A percentile compares a stretch with the other conserved stretches of the same genome.
These are phyloP conservation scores for Trichoderma sp. DNA, from an alignment of 2,329 filamentous ascomycete genomes.

Conservation along the genomic window DNA sequence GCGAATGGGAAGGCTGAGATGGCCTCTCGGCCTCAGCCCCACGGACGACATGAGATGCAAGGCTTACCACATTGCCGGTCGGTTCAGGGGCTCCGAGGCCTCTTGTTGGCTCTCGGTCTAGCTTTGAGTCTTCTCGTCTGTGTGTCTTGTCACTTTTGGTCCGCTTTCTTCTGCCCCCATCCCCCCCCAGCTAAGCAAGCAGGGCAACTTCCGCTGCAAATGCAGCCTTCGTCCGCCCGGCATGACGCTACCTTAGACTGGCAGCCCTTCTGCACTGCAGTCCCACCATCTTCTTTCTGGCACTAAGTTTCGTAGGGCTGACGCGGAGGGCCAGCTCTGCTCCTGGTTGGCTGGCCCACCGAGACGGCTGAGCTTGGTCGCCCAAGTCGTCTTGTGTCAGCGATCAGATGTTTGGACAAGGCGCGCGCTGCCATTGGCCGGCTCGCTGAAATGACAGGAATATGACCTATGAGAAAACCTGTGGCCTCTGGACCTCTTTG, in stretches of 20 bases:
- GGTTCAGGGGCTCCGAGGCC: constrained; percentile 20
- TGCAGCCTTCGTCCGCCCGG: constrained; percentile 5
- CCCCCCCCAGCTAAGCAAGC: not conserved
- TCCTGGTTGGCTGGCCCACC: constrained; percentile 22
- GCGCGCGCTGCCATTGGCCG: constrained; percentile 16
- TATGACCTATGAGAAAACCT: constrained; percentile 7
- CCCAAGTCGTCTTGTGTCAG: constrained; percentile 14
- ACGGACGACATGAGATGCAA: constrained; percentile 18
- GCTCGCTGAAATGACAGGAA: constrained; percentile 14
- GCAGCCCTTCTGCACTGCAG: constrained; percentile 10
- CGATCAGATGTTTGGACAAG: constrained; percentile 11
- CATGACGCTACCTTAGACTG: constrained; percentile 3
- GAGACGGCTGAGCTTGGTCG: constrained; percentile 20
- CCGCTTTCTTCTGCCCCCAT: not conserved
- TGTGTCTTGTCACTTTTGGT: not conserved
- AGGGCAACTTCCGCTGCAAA: not conserved
- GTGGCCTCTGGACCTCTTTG: not conserved
- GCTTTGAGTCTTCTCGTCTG: not conserved
- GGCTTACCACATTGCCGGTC: constrained; percentile 16
- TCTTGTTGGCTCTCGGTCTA: not conserved
- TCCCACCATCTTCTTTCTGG: constrained; percentile 18
- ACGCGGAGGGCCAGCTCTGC: constrained; percentile 21
- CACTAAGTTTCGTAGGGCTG: constrained; percentile 27
- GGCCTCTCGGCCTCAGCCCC: constrained; percentile 17
- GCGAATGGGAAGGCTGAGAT: constrained; percentile 19